These are phyloP conservation scores for Oenanthe sinensis DNA, from an alignment of 129 eudicot genomes.

Conservation along the genomic window DNA sequence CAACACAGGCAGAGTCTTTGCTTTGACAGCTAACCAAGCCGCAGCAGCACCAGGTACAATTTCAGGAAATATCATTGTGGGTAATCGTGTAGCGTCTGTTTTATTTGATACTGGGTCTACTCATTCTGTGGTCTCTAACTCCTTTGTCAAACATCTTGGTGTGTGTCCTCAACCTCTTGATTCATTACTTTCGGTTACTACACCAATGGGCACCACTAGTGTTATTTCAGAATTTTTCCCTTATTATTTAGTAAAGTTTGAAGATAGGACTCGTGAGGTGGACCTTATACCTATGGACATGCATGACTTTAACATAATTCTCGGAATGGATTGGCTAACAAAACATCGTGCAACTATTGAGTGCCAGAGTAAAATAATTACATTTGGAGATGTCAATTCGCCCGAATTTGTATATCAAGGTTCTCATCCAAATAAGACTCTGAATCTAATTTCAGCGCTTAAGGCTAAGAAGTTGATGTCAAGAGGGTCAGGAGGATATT, in stretches of 20 bases:
- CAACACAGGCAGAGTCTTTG: background rate
- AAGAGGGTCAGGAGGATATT: background rate
- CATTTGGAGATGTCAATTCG: background rate
- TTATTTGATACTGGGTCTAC: background rate
- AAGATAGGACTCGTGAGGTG: background rate
- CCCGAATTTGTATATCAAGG: slow-evolving; percentile 2
- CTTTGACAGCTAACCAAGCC: background rate
- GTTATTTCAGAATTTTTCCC: background rate
- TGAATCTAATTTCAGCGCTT: background rate
- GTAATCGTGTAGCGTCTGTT: background rate
- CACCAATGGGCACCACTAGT: background rate
- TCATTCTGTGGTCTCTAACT: no score
- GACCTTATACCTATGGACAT: background rate
- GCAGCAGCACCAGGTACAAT: background rate
- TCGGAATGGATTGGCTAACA: background rate
- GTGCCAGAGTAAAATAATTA: background rate
- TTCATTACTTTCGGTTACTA: background rate
- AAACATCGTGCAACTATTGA: background rate
- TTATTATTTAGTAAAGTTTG: no score
- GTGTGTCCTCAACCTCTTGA: background rate
- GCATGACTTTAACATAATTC: background rate
- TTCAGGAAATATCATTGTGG: background rate
- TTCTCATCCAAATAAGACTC: background rate
- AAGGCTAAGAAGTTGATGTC: background rate
- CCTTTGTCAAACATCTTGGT: no score